Evolutionary conservation across 768 basidiomycete species (phyloP), one percentile per base, ranked within the genome.

Genomic region (Pisolithus sp.): DNA sequence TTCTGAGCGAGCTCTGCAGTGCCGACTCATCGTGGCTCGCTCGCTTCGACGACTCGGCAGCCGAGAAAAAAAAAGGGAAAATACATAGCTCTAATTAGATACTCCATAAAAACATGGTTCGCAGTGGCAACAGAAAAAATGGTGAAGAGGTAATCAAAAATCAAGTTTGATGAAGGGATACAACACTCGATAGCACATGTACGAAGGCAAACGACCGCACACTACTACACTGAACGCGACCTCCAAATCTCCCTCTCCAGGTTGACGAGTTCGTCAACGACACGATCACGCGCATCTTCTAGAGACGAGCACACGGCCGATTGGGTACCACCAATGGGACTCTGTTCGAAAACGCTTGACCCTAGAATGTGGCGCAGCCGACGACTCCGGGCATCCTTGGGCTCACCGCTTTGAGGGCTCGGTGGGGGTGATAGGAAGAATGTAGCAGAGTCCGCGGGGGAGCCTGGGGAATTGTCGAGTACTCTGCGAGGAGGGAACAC

Each of bases 251-350:
- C 60, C 58, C 46, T 60, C 59, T 62, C 70, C 26, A 62, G 56
- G 49, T 69, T 71, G 4, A 77, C 74, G 44, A 89, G 73, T 73
- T 84, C 72, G 69, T 91, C 89, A 44, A 89, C 85, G 34, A 82
- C 82, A n/a, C 75, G 69, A 65, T 90, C 89, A 51, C 83, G 74
- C 44, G 86, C 87, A 53, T 89, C 86, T 64, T 90, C 88, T 49
- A 89, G 63, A 24, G 65, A 64, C 65, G 34, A 3, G 13, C 13
- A 34, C 34, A 55, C 59, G 46, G 56, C 55, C 37, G 39, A 30
- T 17, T 48, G 56, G 21, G 53, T 51, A 20, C 57, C 62, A 36
- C 50, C 28, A 15, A 13, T 10, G 13, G 1, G 48, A 28, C 62
- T 56, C 38, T 62, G 59, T 28, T 71, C 71, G 59, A 82, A 81